Conservation (phyloP, 768 basidiomycete species). For the Sporobolomyces phaffii region DNA sequence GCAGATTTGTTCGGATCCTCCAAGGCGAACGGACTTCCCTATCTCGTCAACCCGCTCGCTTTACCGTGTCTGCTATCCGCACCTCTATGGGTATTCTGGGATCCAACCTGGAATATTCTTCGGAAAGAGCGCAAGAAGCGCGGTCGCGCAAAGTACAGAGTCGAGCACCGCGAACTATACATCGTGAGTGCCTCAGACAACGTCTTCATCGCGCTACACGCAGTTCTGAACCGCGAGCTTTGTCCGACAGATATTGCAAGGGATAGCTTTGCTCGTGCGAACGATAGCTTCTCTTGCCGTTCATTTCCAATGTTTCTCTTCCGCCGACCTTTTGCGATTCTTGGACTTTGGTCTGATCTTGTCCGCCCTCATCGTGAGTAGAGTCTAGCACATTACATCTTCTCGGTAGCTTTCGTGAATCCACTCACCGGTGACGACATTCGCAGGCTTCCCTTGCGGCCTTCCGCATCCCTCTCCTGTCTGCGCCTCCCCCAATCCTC, state of each 20-base stretch:
- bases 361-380: neutral
- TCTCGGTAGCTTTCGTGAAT: no score
- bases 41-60: neutral
- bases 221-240: no score
- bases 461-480: neutral
- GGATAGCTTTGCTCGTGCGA: neutral
- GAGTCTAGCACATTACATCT: no score
- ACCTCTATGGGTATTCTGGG: slow-evolving; percentile 28
- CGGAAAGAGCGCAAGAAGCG: slow-evolving; percentile 3
- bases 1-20: neutral
- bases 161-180: neutral
- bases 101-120: slow-evolving; percentile 20
- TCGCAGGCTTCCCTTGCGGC: slow-evolving; percentile 24
- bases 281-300: neutral
- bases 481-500: slow-evolving; percentile 1
- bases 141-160: neutral
- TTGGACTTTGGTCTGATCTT: neutral
- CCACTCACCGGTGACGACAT: no score
- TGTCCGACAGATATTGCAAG: neutral
- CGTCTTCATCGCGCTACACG: neutral
- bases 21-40: neutral
- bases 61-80: neutral
- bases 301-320: neutral
- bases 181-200: slow-evolving; percentile 5
- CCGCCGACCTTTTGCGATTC: neutral